Evolutionary conservation across 208 protist genomes (phyloP).

Genomic region (Acanthamoeba sp.): DNA sequence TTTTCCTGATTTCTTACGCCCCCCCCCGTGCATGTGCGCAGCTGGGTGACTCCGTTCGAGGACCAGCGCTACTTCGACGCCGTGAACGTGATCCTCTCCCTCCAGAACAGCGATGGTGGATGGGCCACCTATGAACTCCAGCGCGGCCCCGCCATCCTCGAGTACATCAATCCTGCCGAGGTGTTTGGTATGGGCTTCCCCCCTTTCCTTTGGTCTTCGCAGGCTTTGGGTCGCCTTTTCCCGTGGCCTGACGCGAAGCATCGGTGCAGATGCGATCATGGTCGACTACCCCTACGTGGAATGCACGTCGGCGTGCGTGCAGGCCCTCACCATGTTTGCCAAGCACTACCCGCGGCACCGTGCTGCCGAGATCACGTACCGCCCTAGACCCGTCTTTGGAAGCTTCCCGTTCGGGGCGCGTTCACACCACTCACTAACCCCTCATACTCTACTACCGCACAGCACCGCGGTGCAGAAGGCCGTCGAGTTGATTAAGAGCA

Average conservation of each 20-base stretch:
- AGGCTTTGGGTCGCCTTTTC: neutral
- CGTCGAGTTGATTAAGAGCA: slow-evolving; percentile 92
- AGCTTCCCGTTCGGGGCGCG: no score
- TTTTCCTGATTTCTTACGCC: neutral
- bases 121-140: slow-evolving; percentile 97
- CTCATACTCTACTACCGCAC: neutral
- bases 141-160: slow-evolving; percentile 92
- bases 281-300: slow-evolving; percentile 98
- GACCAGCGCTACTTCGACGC: slow-evolving; percentile 87
- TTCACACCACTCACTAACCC: no score
- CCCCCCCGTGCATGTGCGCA: neutral
- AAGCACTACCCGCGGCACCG: slow-evolving; percentile 93
- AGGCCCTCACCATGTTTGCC: slow-evolving; percentile 95
- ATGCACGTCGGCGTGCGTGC: slow-evolving; percentile 96
- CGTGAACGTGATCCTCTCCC: slow-evolving; percentile 96
- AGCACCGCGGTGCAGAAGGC: slow-evolving; percentile 91
- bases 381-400: no score
- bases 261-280: slow-evolving; percentile 94
- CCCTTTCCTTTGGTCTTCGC: neutral
- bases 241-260: neutral
- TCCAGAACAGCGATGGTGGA: slow-evolving; percentile 96
- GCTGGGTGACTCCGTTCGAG: slow-evolving; percentile 49
- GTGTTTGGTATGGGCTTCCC: slow-evolving; percentile 91
- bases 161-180: slow-evolving; percentile 96
- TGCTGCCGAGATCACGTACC: slow-evolving; percentile 90